Evolutionary conservation across 2,329 filamentous ascomycete genomes (phyloP).

Genomic region (Leptographium radiaticola): DNA sequence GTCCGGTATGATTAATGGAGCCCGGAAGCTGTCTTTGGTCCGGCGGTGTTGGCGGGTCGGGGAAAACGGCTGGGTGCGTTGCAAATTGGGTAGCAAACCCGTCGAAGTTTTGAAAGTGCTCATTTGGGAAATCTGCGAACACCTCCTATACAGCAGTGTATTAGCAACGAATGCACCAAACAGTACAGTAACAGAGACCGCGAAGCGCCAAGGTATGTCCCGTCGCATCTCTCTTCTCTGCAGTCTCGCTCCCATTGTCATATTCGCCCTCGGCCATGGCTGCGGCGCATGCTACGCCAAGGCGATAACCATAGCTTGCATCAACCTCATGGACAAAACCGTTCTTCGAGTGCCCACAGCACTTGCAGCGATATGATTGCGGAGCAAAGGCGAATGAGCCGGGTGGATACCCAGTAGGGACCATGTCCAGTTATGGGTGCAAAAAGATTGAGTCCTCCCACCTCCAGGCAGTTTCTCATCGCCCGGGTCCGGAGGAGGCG

Average conservation of each 20-base stretch:
- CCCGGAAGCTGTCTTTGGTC: slow-evolving; percentile 22
- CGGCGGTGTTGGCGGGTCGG: slow-evolving; percentile 39
- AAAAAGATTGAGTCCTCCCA: neutral
- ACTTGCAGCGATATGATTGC: slow-evolving; percentile 12
- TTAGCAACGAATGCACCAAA: neutral
- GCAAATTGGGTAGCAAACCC: slow-evolving; percentile 29
- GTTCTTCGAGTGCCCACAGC: slow-evolving; percentile 1
- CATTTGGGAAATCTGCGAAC: slow-evolving; percentile 32
- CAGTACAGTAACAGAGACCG: neutral
- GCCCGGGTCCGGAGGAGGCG: neutral
- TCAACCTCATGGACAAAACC: neutral
- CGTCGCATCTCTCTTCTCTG: neutral
- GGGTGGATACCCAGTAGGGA: slow-evolving; percentile 10
- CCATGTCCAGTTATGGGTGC: neutral
- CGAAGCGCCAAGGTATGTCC: neutral
- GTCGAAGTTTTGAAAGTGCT: slow-evolving; percentile 37
- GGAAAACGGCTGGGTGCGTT: slow-evolving; percentile 19
- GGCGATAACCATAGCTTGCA: neutral
- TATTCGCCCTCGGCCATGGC: neutral
- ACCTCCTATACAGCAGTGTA: slow-evolving; percentile 30
- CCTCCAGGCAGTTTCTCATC: neutral
- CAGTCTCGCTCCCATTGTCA: neutral
- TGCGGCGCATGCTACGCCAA: neutral
- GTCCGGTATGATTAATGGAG: slow-evolving; percentile 13
- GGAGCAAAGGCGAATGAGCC: slow-evolving; percentile 2